Percentiles rank a stretch among this genome's conserved stretches.
Evolutionary conservation across 768 basidiomycete species (phyloP).

Genomic region (Hericium rajendrae): DNA sequence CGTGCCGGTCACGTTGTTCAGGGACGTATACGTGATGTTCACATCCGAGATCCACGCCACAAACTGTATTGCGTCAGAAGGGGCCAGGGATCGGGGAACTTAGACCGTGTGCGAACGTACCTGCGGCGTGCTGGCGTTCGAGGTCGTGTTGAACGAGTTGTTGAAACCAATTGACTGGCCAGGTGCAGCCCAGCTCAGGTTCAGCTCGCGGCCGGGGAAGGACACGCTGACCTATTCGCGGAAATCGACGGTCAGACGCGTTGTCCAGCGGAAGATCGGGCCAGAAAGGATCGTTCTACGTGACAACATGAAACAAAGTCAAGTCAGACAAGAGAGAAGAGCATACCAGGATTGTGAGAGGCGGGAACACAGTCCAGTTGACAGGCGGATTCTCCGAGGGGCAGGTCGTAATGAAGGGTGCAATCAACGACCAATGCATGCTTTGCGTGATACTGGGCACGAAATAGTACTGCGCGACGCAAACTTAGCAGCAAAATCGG

Average conservation of each 20-base stretch:
- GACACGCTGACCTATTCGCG: slow-evolving; percentile 46
- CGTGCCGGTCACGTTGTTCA: slow-evolving; percentile 27
- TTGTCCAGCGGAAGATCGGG: slow-evolving; percentile 20
- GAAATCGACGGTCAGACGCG: slow-evolving; percentile 40
- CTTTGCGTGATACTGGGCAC: slow-evolving; percentile 48
- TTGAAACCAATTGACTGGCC: slow-evolving; percentile 45
- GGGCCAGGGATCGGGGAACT: too few relatives aligned
- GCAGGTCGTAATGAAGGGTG: slow-evolving; percentile 42
- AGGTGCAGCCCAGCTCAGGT: slow-evolving; percentile 46
- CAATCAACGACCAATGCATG: slow-evolving; percentile 53
- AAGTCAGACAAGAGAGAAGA: not conserved
- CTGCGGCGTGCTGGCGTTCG: slow-evolving; percentile 33
- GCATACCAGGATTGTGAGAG: slow-evolving; percentile 36
- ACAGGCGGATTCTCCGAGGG: slow-evolving; percentile 43
- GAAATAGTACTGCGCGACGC: slow-evolving; percentile 31
- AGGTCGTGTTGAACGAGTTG: slow-evolving; percentile 39
- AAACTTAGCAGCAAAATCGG: not conserved
- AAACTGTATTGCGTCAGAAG: slow-evolving; percentile 22
- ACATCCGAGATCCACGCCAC: slow-evolving; percentile 53
- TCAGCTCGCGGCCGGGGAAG: slow-evolving; percentile 32
- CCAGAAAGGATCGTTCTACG: slow-evolving; percentile 25
- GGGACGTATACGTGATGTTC: slow-evolving; percentile 48
- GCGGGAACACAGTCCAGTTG: slow-evolving; percentile 47
- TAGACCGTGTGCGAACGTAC: slow-evolving; percentile 16
- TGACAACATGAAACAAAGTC: not conserved